Base-by-base conservation (phyloP, 768 basidiomycete species). In the Suillus subaureus region DNA sequence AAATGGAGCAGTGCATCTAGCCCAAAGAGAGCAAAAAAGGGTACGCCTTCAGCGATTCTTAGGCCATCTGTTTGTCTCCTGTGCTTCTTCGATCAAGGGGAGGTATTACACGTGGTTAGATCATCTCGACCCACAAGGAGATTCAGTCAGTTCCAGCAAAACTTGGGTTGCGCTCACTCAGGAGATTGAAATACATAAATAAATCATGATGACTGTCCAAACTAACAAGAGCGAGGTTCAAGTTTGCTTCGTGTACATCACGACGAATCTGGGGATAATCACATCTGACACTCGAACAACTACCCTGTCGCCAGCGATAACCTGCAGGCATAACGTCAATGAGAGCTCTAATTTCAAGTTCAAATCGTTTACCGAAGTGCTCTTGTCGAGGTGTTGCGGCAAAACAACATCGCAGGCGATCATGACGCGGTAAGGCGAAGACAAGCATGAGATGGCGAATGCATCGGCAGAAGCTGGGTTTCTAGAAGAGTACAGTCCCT, bases 391-490 rank as follows among this genome's bases (percentile, higher is more conserved):
- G 47, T 69, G 60, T 55, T 74, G 67, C 78, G 82, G 66, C 31
- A 87, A 79, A 39, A 80, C 72, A 6, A 81, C 82, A 72, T 88
- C 85, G 67, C 88, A 89, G 18, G 84, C 86, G 68, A 90, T 80
- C 80, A 85, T 84, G 33, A 89, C 85, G 11, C 89, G 84, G 77
- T 86, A 90, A 7, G 89, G 89, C 6, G 89, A 89, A 52, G 83
- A 82, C 52, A 85, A 83, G 72, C 88, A 89, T 47, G 89, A 89
- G 6, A 88, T 90, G n/a, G 89, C 84, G 72, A 82, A 82, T 9
- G 70, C 74, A 73, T 90, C 87, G 23, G 89, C 88, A 21, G 80
- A 74, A 58, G 81, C 83, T 21, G 89, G 84, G 73, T 88, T 87
- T 47, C 79, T 79, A 72, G 85, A 88, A 23, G 87, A 86, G 70